Evolutionary conservation across 2,329 filamentous ascomycete species (phyloP).

Genomic region (Lachnellula hyalina): DNA sequence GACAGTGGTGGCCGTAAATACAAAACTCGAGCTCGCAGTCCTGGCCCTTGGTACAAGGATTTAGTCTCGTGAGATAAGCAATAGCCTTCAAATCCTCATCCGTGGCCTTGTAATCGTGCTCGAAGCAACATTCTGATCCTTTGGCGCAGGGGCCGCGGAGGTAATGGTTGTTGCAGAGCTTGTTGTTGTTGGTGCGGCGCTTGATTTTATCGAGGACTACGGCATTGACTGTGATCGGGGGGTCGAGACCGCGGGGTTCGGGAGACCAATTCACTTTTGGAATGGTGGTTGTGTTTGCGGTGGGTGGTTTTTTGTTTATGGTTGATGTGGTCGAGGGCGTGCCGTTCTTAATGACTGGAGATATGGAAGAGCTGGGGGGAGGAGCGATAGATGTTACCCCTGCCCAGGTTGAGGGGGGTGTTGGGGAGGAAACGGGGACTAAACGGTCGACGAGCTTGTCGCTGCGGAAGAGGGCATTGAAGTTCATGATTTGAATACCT

Average conservation of each 20-base stretch:
- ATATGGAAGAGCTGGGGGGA: conserved; percentile 10
- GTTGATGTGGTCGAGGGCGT: neutral
- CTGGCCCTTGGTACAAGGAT: conserved; percentile 53
- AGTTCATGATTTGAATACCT: conserved; percentile 41
- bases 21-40: conserved; percentile 53
- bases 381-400: conserved; percentile 27
- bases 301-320: conserved; percentile 10
- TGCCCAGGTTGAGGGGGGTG: conserved; percentile 26
- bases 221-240: conserved; percentile 42
- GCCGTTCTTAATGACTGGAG: conserved; percentile 19
- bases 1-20: conserved; percentile 55
- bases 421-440: conserved; percentile 25
- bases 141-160: conserved; percentile 53
- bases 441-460: conserved; percentile 44
- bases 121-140: conserved; percentile 49
- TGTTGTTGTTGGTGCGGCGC: conserved; percentile 48
- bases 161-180: conserved; percentile 59
- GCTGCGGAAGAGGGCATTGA: conserved; percentile 48
- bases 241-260: conserved; percentile 49
- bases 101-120: conserved; percentile 49
- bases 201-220: conserved; percentile 49
- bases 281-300: neutral
- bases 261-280: conserved; percentile 44
- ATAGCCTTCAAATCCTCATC: conserved; percentile 53
- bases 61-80: conserved; percentile 49